Evolutionary conservation across 2,329 filamentous ascomycete genomes (phyloP).

Genomic region (Ilyonectria destructans): DNA sequence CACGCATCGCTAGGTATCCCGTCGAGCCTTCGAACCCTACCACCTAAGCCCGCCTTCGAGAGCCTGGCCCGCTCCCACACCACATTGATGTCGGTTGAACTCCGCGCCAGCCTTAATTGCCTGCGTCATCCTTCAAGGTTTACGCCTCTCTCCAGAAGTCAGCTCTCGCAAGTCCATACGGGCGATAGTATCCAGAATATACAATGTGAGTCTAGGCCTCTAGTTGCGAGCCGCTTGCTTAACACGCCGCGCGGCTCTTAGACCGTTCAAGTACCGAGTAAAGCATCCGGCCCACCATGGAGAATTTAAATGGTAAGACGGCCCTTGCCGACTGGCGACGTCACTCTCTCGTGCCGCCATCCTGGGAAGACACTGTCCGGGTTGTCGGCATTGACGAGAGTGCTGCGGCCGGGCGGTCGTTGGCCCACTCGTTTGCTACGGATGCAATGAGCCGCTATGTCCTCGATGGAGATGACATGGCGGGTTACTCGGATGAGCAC

Average conservation of each 20-base stretch:
- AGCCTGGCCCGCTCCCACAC: slow-evolving; percentile 54
- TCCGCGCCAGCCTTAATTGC: slow-evolving; percentile 70
- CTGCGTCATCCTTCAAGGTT: slow-evolving; percentile 71
- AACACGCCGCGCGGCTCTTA: slow-evolving; percentile 40
- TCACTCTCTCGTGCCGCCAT: slow-evolving; percentile 67
- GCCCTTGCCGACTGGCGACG: slow-evolving; percentile 50
- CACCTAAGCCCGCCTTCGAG: slow-evolving; percentile 37
- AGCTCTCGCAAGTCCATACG: slow-evolving; percentile 70
- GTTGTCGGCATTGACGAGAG: slow-evolving; percentile 77
- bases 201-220: slow-evolving; percentile 57
- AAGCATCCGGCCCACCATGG: slow-evolving; percentile 59
- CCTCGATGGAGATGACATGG: slow-evolving; percentile 79
- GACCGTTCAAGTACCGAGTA: slow-evolving; percentile 43
- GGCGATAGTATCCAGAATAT: slow-evolving; percentile 72
- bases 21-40: slow-evolving; percentile 28
- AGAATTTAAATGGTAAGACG: slow-evolving; percentile 54
- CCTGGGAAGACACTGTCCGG: slow-evolving; percentile 73
- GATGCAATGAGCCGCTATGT: slow-evolving; percentile 85
- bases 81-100: slow-evolving; percentile 74
- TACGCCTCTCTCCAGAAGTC: slow-evolving; percentile 71
- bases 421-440: slow-evolving; percentile 84
- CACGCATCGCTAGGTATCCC: slow-evolving; percentile 14
- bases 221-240: slow-evolving; percentile 39
- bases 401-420: slow-evolving; percentile 78
- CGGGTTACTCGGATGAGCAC: slow-evolving; percentile 74